Evolutionary conservation across 148 eudicot species (phyloP), one percentile per base, ranked within the genome.

Genomic region (Fagopyrum esculentum): DNA sequence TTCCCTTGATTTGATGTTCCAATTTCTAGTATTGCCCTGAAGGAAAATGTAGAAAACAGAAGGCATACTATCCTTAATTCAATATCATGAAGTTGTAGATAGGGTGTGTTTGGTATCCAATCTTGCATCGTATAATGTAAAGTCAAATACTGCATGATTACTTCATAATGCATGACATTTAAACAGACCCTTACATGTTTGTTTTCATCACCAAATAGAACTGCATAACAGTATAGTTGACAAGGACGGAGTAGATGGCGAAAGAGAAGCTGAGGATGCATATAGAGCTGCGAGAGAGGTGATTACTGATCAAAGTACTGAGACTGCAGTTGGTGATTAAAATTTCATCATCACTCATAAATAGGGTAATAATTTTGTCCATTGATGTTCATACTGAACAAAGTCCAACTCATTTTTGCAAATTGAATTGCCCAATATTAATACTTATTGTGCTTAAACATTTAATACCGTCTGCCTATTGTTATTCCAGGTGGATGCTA

Each of bases 191-290:
- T 64, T 76, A 69, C 69, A 16, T 56, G 46, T 73, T 45, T 78
- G 29, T 19, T 74, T 54, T 45, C 47, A 47, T 72, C 80, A 75
- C 78, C 84, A 91, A 93, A 87, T 91, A 48, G 89, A 77, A 76
- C 77, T 91, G 74, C 89, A 89, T 81, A 85, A 89, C 83, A 88
- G 86, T 78, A 83, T 88, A 86, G 90, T 88, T 71, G 96, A 87
- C 49, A 82, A 82, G 80, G 92, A 90, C 72, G 86, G 86, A n/a
- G 78, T 71, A 73, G 89, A 86, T 52, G 79, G 86, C 74, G 85
- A 86, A 82, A 78, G 68, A 69, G 85, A 81, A 78, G 90, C 95
- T 60, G 82, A 77, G 79, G 79, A 88, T 82, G 96, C 96, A 54
- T 90, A 88, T 71, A 85, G 76, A 85, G 96, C 96, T 84, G 92